Evolutionary conservation across 2,329 filamentous ascomycete species (phyloP), one percentile per base, ranked within the genome.

Genomic region (Fusarium euwallaceae): DNA sequence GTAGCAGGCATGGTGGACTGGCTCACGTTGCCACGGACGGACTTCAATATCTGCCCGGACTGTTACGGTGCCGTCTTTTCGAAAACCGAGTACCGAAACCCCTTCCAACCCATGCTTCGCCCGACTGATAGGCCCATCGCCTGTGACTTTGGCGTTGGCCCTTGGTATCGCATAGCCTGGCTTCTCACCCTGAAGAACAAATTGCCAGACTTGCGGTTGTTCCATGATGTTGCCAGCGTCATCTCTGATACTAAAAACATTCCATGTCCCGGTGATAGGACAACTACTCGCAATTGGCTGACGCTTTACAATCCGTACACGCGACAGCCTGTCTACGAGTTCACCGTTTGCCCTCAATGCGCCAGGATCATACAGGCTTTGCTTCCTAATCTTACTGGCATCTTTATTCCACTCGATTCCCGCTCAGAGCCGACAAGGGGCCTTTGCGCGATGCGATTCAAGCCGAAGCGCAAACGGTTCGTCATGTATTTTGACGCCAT

Each of bases 131-230:
- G 87, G 45, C 87, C 89, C 55, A 87, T 94, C 9, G 86, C 88
- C 55, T 98, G 96, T 83, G 92, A 95, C 73, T 94, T 98, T 82
- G 94, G 94, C 34, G 88, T 90, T 14, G 88, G 87, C 0, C 90
- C 92, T 1, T 98, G 95, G 94, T 92, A 94, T 77, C 91, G 94
- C 32, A 91, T 98, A 43, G 95, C 95, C 1, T 97, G 93, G 91
- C 87, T 95, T 4, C 87, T 97, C 72, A 95, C 92, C 3, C 85
- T 93, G 62, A 95, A 95, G 81, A 90, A 94, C 74, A 84, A 90
- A 14, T 86, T 89, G 20, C 86, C 88, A 4, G 91, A 94, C 73
- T 84, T 97, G 45, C 88, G 89, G 14, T 84, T 97, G 6, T 87
- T 98, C 34, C 90, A 92, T 68, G 88, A 89, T 41, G 87, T 98